Evolutionary conservation across 192 early-diverging fungal species (phyloP).

Genomic region (Coemansia sp.): DNA sequence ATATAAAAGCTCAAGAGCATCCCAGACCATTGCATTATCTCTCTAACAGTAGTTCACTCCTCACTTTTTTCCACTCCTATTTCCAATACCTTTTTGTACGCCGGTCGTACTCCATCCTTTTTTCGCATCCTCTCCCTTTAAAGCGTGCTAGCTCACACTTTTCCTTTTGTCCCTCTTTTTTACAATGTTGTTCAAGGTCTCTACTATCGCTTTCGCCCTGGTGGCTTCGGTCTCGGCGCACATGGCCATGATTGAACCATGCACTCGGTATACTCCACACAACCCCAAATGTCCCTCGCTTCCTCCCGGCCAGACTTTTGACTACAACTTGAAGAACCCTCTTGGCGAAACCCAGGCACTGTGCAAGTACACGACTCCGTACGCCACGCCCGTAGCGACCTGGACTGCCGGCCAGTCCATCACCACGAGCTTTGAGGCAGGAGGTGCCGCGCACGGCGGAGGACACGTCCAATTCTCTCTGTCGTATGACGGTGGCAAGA

Average conservation of each 20-base stretch:
- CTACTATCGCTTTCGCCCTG: constrained; percentile 24
- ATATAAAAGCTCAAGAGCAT: neutral
- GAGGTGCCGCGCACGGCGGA: constrained; percentile 54
- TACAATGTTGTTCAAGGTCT: constrained; percentile 31
- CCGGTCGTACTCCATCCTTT: constrained; percentile 20
- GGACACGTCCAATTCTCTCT: constrained; percentile 66
- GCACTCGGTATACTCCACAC: constrained; percentile 37
- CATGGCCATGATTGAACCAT: constrained; percentile 45
- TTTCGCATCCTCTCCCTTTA: constrained; percentile 3
- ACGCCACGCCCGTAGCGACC: constrained; percentile 21
- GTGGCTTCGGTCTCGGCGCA: constrained; percentile 50
- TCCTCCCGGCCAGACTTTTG: constrained; percentile 36
- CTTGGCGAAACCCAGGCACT: constrained; percentile 31
- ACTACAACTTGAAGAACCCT: constrained; percentile 53
- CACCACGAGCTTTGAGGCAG: constrained; percentile 42
- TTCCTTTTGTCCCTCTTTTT: neutral
- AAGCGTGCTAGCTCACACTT: neutral
- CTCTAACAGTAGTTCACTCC: constrained; percentile 18
- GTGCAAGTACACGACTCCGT: constrained; percentile 48
- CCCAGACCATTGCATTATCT: neutral
- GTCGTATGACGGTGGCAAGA: constrained; percentile 60
- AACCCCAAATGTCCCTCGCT: constrained; percentile 32
- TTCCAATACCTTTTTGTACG: constrained; percentile 8
- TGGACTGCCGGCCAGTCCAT: constrained; percentile 57
- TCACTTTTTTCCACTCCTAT: constrained; percentile 3